Evolutionary conservation across 345 rosid genomes (phyloP).

Genomic region (Boechera divaricarpa): DNA sequence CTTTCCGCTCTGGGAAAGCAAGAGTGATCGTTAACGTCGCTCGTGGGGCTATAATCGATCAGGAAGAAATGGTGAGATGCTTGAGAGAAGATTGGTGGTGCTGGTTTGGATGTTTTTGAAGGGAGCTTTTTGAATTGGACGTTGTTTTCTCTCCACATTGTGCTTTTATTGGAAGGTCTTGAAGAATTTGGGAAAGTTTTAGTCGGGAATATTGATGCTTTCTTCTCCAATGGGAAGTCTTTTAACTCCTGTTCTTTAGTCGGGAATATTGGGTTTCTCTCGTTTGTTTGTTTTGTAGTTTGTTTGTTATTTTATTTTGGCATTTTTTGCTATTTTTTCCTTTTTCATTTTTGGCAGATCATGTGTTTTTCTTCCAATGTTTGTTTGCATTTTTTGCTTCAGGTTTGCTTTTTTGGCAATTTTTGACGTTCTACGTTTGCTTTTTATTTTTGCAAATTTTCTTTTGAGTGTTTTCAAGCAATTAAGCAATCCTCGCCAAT

Average conservation of each 20-base stretch:
- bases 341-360: no score
- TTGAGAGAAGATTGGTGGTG: slow-evolving; percentile 18
- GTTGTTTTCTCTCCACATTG: slow-evolving; percentile 8
- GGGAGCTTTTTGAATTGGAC: slow-evolving; percentile 4
- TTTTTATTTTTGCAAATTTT: no score
- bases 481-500: no score
- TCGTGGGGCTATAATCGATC: slow-evolving; percentile 11
- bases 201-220: not conserved
- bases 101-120: slow-evolving; percentile 17
- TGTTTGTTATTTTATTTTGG: no score
- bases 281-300: no score
- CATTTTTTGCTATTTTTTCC: no score
- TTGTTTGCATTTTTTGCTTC: no score
- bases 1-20: slow-evolving; percentile 1
- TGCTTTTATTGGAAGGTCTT: not conserved
- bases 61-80: slow-evolving; percentile 1
- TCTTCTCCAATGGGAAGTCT: not conserved
- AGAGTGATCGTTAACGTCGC: slow-evolving; percentile 1
- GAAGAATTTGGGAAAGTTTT: not conserved
- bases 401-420: no score
- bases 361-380: no score
- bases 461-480: no score
- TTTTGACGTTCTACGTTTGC: no score
- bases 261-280: not conserved
- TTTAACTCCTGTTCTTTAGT: not conserved